Percentiles rank a stretch among this genome's conserved stretches.
Evolutionary conservation across 1,284 basidiomycete species (phyloP).

Genomic region (Leccinum variabile): DNA sequence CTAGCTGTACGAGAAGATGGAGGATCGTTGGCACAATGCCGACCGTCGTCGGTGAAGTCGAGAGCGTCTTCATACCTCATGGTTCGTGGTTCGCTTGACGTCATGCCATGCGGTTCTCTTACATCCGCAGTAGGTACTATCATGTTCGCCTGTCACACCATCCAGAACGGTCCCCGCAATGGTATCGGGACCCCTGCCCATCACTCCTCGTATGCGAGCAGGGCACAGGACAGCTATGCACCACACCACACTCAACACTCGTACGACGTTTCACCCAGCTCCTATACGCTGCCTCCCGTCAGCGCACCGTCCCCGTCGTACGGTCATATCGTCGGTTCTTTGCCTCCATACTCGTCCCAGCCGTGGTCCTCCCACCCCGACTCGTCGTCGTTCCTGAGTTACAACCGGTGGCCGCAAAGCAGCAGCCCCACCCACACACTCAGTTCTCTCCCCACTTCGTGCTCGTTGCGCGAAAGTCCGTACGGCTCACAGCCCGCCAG

Average conservation of each 20-base stretch:
- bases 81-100: slow-evolving; percentile 53
- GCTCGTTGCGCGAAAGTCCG: slow-evolving; percentile 31
- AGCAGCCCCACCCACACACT: slow-evolving; percentile 39
- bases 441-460: slow-evolving; percentile 30
- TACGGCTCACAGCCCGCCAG: slow-evolving; percentile 28
- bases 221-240: slow-evolving; percentile 41
- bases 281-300: slow-evolving; percentile 37
- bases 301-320: slow-evolving; percentile 32
- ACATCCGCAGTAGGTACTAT: slow-evolving; percentile 56
- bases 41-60: slow-evolving; percentile 67
- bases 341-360: slow-evolving; percentile 46
- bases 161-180: slow-evolving; percentile 32
- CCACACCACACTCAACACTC: slow-evolving; percentile 40
- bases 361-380: slow-evolving; percentile 49
- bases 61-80: slow-evolving; percentile 93
- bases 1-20: slow-evolving; percentile 91
- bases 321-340: slow-evolving; percentile 24
- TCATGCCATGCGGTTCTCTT: slow-evolving; percentile 38
- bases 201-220: slow-evolving; percentile 30
- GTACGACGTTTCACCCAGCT: slow-evolving; percentile 30
- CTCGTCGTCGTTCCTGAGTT: slow-evolving; percentile 35
- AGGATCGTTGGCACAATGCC: slow-evolving; percentile 77
- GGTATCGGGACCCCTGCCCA: slow-evolving; percentile 16
- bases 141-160: slow-evolving; percentile 82
- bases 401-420: slow-evolving; percentile 42